phyloP scores from a whole-genome alignment of 108 stramenopile genomes.

The Cyclotella baltica region DNA sequence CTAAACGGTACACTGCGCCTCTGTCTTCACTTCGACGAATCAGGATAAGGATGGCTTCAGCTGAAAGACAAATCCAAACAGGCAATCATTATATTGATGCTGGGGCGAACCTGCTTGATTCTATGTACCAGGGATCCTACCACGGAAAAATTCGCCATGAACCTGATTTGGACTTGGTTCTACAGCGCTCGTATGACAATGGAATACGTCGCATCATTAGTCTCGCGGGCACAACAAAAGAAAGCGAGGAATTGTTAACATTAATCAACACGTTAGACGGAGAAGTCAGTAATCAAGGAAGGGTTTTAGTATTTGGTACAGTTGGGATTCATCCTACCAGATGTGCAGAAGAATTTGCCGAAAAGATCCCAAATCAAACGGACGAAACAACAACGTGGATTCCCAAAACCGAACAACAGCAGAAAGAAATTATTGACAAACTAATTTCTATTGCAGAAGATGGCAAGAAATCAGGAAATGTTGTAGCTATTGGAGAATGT shows the following conservation, averaged over 20 bases:
- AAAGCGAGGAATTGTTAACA: slow-evolving; percentile 53
- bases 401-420: slow-evolving; percentile 41
- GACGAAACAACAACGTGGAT: slow-evolving; percentile 19
- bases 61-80: not conserved
- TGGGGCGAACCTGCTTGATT: slow-evolving; percentile 94
- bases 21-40: not conserved
- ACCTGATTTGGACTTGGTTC: slow-evolving; percentile 84
- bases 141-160: slow-evolving; percentile 85
- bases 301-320: slow-evolving; percentile 72
- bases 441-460: slow-evolving; percentile 57
- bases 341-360: slow-evolving; percentile 83
- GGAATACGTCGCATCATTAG: slow-evolving; percentile 75
- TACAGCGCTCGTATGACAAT: slow-evolving; percentile 72
- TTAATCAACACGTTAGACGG: slow-evolving; percentile 41
- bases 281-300: not conserved
- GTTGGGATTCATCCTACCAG: slow-evolving; percentile 97
- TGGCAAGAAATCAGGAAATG: slow-evolving; percentile 60
- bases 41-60: not conserved
- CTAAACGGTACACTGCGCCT: not conserved
- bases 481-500: slow-evolving; percentile 95
- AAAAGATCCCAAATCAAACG: slow-evolving; percentile 19
- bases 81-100: slow-evolving; percentile 80
- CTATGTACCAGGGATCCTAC: slow-evolving; percentile 86
- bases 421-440: slow-evolving; percentile 46
- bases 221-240: slow-evolving; percentile 84